A percentile compares a stretch with the other conserved stretches of the same genome.
Evolutionary conservation across 208 protist genomes (phyloP).

Genomic region (Crithidia sp.): DNA sequence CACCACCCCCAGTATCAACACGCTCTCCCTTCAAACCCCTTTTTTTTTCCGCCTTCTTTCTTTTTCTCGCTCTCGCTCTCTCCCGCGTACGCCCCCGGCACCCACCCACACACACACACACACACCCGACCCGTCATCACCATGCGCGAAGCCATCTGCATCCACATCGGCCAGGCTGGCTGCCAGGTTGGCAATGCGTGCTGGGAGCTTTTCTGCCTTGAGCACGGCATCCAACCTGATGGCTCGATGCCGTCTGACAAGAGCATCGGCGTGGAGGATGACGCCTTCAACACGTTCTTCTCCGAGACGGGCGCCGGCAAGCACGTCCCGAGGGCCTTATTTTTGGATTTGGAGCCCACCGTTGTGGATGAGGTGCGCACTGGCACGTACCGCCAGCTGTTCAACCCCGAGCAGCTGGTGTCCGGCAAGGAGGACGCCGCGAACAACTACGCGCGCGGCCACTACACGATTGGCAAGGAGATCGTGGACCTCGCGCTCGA

Average conservation of each 20-base stretch:
- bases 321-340: conserved; percentile 95
- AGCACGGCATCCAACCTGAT: conserved; percentile 93
- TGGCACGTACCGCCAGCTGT: conserved; percentile 95
- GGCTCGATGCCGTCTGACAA: conserved; percentile 91
- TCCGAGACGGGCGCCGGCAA: conserved; percentile 93
- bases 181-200: conserved; percentile 97
- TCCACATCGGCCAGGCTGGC: conserved; percentile 97
- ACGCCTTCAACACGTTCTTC: conserved; percentile 97
- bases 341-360: conserved; percentile 98
- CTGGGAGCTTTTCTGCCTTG: conserved; percentile 95
- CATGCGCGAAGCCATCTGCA: conserved; percentile 95
- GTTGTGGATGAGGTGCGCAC: conserved; percentile 97
- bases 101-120: neutral
- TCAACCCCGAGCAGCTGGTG: conserved; percentile 98
- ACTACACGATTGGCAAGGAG: conserved; percentile 99
- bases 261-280: conserved; percentile 82
- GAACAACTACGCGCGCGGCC: conserved; percentile 99
- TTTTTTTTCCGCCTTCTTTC: neutral
- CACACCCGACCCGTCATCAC: conserved; percentile 3
- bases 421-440: conserved; percentile 97
- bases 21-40: too few species aligned
- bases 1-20: too few species aligned
- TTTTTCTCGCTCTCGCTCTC: neutral
- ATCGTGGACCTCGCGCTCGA: conserved; percentile 95
- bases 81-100: neutral